Evolutionary conservation across 1,139 yeast species (phyloP).

Genomic region (Taiozyma sp.): DNA sequence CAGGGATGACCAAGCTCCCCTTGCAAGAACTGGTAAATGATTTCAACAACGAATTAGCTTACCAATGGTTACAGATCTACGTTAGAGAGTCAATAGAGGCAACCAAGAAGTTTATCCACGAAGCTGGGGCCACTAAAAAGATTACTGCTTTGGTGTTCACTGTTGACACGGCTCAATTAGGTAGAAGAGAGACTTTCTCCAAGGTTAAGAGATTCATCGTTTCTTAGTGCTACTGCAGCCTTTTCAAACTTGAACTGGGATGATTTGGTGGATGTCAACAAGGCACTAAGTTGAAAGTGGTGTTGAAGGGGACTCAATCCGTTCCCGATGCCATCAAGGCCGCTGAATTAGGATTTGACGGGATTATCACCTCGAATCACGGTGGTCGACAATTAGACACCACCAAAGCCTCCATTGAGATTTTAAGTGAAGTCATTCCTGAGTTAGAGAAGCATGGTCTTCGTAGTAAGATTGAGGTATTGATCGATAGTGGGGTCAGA

Average conservation of each 20-base stretch:
- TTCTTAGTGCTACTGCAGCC: neutral
- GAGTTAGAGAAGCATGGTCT: constrained; percentile 38
- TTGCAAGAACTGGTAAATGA: constrained; percentile 45
- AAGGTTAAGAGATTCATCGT: constrained; percentile 18
- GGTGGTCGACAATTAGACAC: constrained; percentile 63
- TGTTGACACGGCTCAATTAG: constrained; percentile 65
- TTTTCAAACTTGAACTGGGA: constrained; percentile 29
- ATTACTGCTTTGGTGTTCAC: constrained; percentile 56
- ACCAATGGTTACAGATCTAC: constrained; percentile 14
- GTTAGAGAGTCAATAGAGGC: constrained; percentile 2
- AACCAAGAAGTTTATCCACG: constrained; percentile 16
- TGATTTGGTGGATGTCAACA: constrained; percentile 31
- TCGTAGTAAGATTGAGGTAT: constrained; percentile 40
- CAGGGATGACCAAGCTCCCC: constrained; percentile 50
- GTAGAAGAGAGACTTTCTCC: constrained; percentile 44
- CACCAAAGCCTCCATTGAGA: constrained; percentile 52
- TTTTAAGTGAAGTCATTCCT: constrained; percentile 50
- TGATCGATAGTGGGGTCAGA: constrained; percentile 61
- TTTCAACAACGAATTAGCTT: neutral
- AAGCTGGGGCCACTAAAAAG: constrained; percentile 27
- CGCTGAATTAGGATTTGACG: constrained; percentile 48
- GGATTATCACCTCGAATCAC: constrained; percentile 54
- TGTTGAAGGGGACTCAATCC: constrained; percentile 53
- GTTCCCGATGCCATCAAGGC: constrained; percentile 49
- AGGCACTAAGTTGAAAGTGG: constrained; percentile 47